Evolutionary conservation across 176 grass and related monocot genomes (phyloP).

Genomic region (Alopecurus myosuroides): DNA sequence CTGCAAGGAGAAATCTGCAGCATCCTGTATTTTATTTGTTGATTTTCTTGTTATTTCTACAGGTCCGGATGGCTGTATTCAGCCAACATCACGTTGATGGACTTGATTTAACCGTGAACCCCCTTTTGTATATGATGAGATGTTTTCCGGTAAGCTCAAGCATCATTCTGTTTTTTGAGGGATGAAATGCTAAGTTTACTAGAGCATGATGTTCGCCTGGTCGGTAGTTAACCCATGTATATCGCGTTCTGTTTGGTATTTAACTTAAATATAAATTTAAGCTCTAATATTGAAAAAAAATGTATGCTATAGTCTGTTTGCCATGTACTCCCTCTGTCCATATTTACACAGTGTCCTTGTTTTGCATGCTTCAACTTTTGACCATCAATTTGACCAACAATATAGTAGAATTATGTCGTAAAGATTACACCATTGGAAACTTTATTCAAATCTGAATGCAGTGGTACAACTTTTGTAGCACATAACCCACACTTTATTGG

Average conservation of each 20-base stretch:
- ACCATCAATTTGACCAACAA: no score
- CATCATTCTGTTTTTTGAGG: background rate
- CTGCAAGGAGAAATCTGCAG: background rate
- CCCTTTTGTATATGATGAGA: conserved; percentile 97
- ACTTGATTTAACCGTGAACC: conserved; percentile 83
- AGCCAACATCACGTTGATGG: conserved; percentile 98
- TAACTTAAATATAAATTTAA: background rate
- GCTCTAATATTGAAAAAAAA: background rate
- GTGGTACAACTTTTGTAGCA: no score
- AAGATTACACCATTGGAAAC: no score
- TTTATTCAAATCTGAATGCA: no score
- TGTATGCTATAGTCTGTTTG: background rate
- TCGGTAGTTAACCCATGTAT: background rate
- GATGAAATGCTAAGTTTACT: background rate
- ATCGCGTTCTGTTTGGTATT: background rate
- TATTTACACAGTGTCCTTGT: no score
- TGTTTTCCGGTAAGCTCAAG: conserved; percentile 78
- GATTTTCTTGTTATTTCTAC: conserved; percentile 17
- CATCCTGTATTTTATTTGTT: conserved; percentile 9
- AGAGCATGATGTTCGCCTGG: background rate
- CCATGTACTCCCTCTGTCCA: no score
- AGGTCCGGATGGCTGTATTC: conserved; percentile 98
- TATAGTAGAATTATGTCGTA: no score
- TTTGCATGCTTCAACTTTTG: no score
- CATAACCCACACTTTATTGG: no score